These are phyloP conservation scores for Alternaria sp. DNA, from an alignment of 2,329 filamentous ascomycete genomes.

Conservation along the genomic window DNA sequence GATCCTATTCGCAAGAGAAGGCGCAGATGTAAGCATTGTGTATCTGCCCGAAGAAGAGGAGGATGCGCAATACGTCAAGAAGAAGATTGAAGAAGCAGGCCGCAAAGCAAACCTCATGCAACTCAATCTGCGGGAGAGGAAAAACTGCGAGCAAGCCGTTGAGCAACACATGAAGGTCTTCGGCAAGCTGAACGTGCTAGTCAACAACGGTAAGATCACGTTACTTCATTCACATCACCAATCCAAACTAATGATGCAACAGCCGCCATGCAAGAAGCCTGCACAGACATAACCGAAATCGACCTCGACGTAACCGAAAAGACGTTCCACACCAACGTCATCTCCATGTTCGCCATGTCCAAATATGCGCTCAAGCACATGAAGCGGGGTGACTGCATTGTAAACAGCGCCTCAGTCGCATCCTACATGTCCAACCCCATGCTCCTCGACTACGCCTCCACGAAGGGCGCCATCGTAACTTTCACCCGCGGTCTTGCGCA, in stretches of 20 bases:
- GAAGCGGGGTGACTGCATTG: constrained; percentile 71
- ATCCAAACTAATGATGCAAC: background rate
- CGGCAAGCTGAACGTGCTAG: constrained; percentile 68
- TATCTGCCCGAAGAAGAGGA: constrained; percentile 76
- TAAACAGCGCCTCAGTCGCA: constrained; percentile 82
- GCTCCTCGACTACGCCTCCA: constrained; percentile 78
- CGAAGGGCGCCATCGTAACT: constrained; percentile 75
- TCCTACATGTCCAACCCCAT: constrained; percentile 78
- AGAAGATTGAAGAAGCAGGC: constrained; percentile 68
- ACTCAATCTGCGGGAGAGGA: constrained; percentile 66
- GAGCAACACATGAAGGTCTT: constrained; percentile 68
- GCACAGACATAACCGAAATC: constrained; percentile 60
- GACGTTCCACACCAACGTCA: constrained; percentile 75
- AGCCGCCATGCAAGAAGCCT: constrained; percentile 63
- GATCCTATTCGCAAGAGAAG: constrained; percentile 78
- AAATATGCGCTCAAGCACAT: constrained; percentile 78
- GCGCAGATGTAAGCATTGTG: constrained; percentile 72
- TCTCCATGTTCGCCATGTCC: constrained; percentile 76
- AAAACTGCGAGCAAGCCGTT: constrained; percentile 71
- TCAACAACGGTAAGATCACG: constrained; percentile 23
- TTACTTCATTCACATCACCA: background rate
- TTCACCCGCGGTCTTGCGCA: constrained; percentile 78
- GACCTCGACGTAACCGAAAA: constrained; percentile 62
- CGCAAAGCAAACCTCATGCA: constrained; percentile 52
- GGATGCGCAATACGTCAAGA: constrained; percentile 75